Base-by-base conservation (phyloP, 2,329 filamentous ascomycete species). In the Drechslerella coelobrocha region DNA sequence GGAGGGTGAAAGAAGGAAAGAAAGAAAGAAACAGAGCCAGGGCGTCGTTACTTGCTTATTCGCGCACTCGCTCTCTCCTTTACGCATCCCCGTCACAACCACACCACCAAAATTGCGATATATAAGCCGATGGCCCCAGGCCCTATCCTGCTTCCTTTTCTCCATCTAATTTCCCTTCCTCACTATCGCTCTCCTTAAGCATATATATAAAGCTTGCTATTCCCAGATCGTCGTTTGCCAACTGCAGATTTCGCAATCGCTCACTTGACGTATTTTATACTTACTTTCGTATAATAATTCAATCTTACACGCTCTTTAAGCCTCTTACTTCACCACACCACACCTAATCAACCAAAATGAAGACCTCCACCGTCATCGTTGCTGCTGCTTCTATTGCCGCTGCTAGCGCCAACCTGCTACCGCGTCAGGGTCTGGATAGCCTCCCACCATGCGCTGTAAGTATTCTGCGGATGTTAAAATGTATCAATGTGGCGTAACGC, bases 371-470 rank as follows among this genome's bases (percentile, higher is more conserved):
- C 75, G 77, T 84, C 73, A 77, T 81, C 72, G 78, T 86, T 75
- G 81, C 84, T 74, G 78, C 86, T 51, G 81, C 84, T 74, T 82
- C 82, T 79, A 79, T 86, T 68, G 81, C 83, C 73, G 78, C 80
- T 72, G 83, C 83, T 39, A 84, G 85, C 76, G 75, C 59, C 34
- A 29, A 17, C 26, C 41, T 68, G 29, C 9, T 68, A 34, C 57
- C 76, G 21, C 61, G 52, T 27, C 48, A 74, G 39, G 75, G 82
- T 62, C 74, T 76, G 27, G 76, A 75, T 39, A 81, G n/a, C n/a
- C n/a, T 84, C 52, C 86, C 84, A 14, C 68, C 73, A 8, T 88
- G 83, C 75, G 85, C 85, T 73, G 85, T 87, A 81, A 76, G 84
- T 82, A 37, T 19, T 29, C 27, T 29, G 19, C 39, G 24, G 4